Conservation (phyloP, 306 rosid genomes). For the Amphicarpaea edgeworthii region DNA sequence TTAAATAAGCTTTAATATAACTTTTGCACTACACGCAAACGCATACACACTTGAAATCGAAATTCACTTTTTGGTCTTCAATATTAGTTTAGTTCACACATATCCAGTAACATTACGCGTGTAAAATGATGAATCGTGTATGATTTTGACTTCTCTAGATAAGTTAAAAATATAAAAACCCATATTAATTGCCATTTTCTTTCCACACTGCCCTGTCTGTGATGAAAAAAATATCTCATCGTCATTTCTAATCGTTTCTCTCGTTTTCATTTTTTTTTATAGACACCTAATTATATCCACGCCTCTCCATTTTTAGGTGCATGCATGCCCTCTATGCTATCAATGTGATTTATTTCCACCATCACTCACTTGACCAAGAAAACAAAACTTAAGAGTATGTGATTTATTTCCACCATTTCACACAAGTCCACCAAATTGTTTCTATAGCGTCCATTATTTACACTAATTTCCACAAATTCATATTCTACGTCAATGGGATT, state of each 20-base stretch:
- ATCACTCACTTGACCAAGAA: not conserved
- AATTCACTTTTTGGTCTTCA: no score
- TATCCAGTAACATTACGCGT: not conserved
- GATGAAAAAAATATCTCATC: not conserved
- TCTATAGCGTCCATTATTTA: not conserved
- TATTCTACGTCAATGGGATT: not conserved
- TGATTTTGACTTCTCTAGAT: not conserved
- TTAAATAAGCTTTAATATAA: no score
- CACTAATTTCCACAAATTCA: not conserved
- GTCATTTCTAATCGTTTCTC: not conserved
- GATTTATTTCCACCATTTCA: no score
- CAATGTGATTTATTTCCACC: conserved; percentile 1
- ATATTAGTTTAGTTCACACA: no score
- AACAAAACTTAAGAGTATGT: not conserved
- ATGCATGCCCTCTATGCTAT: not conserved
- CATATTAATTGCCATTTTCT: conserved; percentile 23
- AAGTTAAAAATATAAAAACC: not conserved
- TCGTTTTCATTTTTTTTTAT: not conserved
- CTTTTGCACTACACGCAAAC: no score
- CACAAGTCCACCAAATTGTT: not conserved
- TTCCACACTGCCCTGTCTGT: not conserved
- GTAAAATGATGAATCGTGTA: not conserved
- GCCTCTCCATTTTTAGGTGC: not conserved
- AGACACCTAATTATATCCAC: not conserved
- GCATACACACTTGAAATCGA: no score